These are phyloP conservation scores for Hamamelis virginiana DNA, from an alignment of 164 flowering plant genomes.

Conservation along the genomic window DNA sequence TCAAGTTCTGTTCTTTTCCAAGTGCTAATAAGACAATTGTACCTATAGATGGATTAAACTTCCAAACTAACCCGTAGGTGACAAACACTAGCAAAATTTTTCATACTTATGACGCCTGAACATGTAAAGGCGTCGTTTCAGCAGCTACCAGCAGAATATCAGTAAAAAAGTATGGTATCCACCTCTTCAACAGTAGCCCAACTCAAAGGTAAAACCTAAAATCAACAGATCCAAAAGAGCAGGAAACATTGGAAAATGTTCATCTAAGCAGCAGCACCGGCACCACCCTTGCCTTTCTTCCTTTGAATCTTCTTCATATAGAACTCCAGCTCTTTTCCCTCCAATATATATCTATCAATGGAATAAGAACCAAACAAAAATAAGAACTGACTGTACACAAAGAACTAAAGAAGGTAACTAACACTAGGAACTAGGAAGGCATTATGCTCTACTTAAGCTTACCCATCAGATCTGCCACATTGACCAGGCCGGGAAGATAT, in stretches of 20 bases:
- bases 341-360: conserved; percentile 23
- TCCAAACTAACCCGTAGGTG: not conserved
- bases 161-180: not conserved
- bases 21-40: too few species aligned
- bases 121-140: not conserved
- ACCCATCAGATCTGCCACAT: conserved; percentile 37
- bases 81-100: not conserved
- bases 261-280: conserved; percentile 5
- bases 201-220: not conserved
- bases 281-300: conserved; percentile 29
- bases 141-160: too few species aligned
- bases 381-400: not conserved
- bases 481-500: conserved; percentile 37
- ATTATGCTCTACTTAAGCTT: conserved; percentile 2
- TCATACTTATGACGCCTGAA: not conserved
- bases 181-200: not conserved
- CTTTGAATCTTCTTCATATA: conserved; percentile 31
- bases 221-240: not conserved
- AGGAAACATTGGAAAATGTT: too few species aligned
- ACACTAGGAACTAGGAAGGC: not conserved
- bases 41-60: too few species aligned
- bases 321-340: conserved; percentile 31
- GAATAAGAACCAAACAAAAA: not conserved
- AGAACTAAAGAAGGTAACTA: not conserved
- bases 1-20: too few species aligned